These are phyloP conservation scores for Cladosporium halotolerans DNA, from an alignment of 2,329 filamentous ascomycete species.

Conservation along the genomic window DNA sequence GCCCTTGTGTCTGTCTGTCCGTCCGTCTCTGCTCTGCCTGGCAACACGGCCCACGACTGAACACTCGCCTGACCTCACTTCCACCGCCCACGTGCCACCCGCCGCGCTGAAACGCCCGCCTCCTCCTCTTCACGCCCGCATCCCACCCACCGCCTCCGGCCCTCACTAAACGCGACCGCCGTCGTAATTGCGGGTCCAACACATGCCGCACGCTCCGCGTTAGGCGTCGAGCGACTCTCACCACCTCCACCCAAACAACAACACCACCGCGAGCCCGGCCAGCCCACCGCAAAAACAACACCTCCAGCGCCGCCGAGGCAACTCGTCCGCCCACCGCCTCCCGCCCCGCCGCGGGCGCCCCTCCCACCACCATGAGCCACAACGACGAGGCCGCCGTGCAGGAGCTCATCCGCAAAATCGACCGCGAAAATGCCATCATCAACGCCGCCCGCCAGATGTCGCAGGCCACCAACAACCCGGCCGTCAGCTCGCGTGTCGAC, in stretches of 20 bases:
- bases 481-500: conserved; percentile 83
- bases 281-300: not conserved
- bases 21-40: too few relatives aligned
- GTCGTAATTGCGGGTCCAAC: conserved; percentile 10
- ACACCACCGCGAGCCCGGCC: too few relatives aligned
- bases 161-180: not conserved
- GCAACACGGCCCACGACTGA: too few relatives aligned
- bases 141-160: not conserved
- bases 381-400: conserved; percentile 59
- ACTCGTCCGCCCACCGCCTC: not conserved
- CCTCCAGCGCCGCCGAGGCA: not conserved
- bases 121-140: not conserved
- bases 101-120: conserved; percentile 5
- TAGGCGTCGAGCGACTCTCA: conserved; percentile 9
- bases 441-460: conserved; percentile 91
- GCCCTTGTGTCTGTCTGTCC: not conserved
- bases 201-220: conserved; percentile 10
- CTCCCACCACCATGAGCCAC: conserved; percentile 41
- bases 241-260: not conserved
- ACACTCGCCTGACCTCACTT: not conserved
- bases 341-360: conserved; percentile 5
- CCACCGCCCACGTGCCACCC: conserved; percentile 13
- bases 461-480: conserved; percentile 88
- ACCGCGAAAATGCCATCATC: conserved; percentile 92
- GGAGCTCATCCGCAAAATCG: conserved; percentile 93